Evolutionary conservation across 2,329 filamentous ascomycete genomes (phyloP).

Genomic region (Scopulariopsis brevicaulis): DNA sequence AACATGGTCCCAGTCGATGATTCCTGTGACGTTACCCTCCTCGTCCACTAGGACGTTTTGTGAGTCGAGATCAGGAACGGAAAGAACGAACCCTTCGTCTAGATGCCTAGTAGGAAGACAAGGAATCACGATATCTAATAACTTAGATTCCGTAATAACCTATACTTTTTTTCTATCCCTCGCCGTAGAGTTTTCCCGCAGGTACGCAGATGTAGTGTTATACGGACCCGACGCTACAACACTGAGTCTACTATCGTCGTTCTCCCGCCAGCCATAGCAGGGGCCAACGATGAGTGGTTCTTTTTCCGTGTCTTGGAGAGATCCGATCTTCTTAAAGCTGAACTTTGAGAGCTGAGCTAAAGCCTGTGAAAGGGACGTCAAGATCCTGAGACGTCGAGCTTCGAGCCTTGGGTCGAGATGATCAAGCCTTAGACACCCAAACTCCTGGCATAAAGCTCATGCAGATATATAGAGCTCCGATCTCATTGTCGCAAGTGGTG

Average conservation of each 20-base stretch:
- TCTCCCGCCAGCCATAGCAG: not conserved
- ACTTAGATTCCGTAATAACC: not conserved
- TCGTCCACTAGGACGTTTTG: conserved; percentile 9
- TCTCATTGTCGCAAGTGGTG: conserved; percentile 7
- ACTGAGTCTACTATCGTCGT: not conserved
- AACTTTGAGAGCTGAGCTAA: conserved; percentile 8
- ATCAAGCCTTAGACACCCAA: conserved; percentile 5
- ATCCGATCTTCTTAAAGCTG: conserved; percentile 8
- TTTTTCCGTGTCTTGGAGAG: not conserved
- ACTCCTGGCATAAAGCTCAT: conserved; percentile 9
- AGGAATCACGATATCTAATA: not conserved
- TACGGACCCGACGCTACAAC: not conserved
- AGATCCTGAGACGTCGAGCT: conserved; percentile 7
- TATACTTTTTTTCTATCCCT: not conserved
- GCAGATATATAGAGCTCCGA: conserved; percentile 9
- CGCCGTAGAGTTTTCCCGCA: not conserved
- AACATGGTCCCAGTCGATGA: conserved; percentile 9
- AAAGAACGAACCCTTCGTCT: conserved; percentile 8
- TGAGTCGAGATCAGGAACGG: conserved; percentile 9
- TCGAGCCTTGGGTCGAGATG: conserved; percentile 1
- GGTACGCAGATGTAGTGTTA: not conserved
- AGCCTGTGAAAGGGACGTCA: conserved; percentile 5
- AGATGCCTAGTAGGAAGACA: conserved; percentile 1
- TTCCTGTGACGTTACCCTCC: conserved; percentile 5
- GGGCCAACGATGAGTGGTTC: not conserved